Conservation (phyloP, 768 basidiomycete genomes). For the Rickenella mellea region DNA sequence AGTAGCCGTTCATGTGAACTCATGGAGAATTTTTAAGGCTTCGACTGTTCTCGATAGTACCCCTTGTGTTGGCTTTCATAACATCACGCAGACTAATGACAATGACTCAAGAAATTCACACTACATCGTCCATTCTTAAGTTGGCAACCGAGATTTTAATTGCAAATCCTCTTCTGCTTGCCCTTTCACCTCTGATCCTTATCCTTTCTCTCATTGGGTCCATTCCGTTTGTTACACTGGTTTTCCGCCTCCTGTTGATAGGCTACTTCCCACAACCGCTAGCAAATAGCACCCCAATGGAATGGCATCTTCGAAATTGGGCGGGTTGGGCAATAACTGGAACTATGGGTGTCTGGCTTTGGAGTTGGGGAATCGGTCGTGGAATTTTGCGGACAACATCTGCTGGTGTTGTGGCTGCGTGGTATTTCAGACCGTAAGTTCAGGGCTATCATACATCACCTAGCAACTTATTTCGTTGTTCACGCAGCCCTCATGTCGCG, state of each 20-base stretch:
- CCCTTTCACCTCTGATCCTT: slow-evolving; percentile 66
- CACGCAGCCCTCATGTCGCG: slow-evolving; percentile 17
- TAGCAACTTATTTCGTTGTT: slow-evolving; percentile 1
- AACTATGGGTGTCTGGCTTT: slow-evolving; percentile 48
- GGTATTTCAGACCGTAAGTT: slow-evolving; percentile 74
- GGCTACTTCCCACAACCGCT: slow-evolving; percentile 41
- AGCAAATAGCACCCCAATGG: slow-evolving; percentile 33
- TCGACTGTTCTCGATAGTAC: slow-evolving; percentile 69
- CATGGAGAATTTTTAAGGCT: slow-evolving; percentile 33
- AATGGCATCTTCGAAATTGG: slow-evolving; percentile 51
- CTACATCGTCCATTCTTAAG: slow-evolving; percentile 44
- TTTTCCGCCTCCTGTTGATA: slow-evolving; percentile 68
- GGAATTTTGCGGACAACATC: slow-evolving; percentile 69
- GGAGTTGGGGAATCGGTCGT: slow-evolving; percentile 71
- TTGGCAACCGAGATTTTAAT: slow-evolving; percentile 65
- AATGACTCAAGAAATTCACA: slow-evolving; percentile 63
- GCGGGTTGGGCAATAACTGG: slow-evolving; percentile 66
- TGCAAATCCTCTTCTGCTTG: slow-evolving; percentile 64
- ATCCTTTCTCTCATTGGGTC: slow-evolving; percentile 56
- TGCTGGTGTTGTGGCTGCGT: slow-evolving; percentile 80
- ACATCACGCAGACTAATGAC: slow-evolving; percentile 65
- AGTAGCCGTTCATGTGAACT: background rate
- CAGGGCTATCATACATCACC: slow-evolving; percentile 1
- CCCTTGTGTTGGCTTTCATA: slow-evolving; percentile 57
- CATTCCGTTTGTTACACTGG: slow-evolving; percentile 71